Conservation (phyloP, 2,329 filamentous ascomycete genomes). For the Ophiostoma himal-ulmi region DNA sequence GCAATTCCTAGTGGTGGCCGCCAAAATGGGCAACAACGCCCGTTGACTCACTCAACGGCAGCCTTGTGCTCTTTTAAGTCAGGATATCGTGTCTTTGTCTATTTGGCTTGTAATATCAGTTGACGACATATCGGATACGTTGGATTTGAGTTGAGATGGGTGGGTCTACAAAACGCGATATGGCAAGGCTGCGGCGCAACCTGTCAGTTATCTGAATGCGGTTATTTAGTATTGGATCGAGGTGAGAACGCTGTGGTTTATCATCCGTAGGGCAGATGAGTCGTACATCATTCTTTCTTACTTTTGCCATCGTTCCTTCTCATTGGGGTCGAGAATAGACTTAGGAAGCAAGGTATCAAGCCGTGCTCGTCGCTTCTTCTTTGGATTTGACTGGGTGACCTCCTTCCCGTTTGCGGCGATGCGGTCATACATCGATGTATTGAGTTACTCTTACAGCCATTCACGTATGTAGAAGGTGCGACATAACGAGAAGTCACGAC, state of each 20-base stretch:
- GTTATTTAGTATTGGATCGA: background rate
- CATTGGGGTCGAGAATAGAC: background rate
- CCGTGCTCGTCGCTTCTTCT: background rate
- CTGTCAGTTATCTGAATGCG: background rate
- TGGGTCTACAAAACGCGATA: conserved; percentile 18
- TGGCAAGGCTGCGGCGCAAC: conserved; percentile 20
- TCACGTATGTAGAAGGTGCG: background rate
- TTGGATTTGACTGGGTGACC: background rate
- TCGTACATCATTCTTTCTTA: background rate
- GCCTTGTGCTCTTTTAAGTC: conserved; percentile 13
- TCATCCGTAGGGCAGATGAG: background rate
- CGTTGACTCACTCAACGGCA: conserved; percentile 19
- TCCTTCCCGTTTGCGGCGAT: conserved; percentile 11
- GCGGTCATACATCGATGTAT: background rate
- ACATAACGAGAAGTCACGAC: conserved; percentile 2
- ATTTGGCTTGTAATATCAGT: background rate
- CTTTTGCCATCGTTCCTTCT: background rate
- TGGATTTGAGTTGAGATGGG: background rate
- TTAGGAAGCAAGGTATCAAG: background rate
- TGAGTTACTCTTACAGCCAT: background rate
- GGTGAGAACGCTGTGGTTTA: background rate
- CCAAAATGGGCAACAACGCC: conserved; percentile 3
- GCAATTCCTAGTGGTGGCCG: background rate
- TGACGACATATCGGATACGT: background rate
- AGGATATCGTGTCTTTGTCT: background rate